phyloP scores from a whole-genome alignment of 768 basidiomycete genomes.

The Candolleomyces aberdarensis region DNA sequence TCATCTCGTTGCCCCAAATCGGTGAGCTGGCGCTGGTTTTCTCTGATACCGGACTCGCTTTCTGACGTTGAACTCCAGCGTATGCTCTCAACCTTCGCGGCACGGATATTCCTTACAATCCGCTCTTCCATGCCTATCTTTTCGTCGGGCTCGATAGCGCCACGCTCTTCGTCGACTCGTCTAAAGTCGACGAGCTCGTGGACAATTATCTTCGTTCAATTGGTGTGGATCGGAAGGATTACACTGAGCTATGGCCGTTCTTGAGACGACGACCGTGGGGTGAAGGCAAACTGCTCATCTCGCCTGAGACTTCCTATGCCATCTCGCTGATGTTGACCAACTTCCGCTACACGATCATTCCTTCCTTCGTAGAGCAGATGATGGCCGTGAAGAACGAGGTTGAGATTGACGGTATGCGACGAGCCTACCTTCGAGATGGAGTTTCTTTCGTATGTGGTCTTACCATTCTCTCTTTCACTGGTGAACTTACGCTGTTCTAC shows the following conservation, averaged over 20 bases:
- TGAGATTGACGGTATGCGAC: slow-evolving; percentile 78
- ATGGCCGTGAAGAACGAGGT: slow-evolving; percentile 87
- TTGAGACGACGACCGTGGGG: slow-evolving; percentile 75
- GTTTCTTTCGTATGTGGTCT: slow-evolving; percentile 65
- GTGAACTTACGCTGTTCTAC: slow-evolving; percentile 5
- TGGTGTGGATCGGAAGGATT: slow-evolving; percentile 58
- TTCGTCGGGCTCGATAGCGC: slow-evolving; percentile 62
- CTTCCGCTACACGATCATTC: slow-evolving; percentile 71
- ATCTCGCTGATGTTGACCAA: slow-evolving; percentile 84
- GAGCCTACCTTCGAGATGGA: slow-evolving; percentile 89
- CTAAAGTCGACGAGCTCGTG: slow-evolving; percentile 61
- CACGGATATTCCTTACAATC: slow-evolving; percentile 87
- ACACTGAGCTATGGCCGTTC: slow-evolving; percentile 79
- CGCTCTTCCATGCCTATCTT: slow-evolving; percentile 87
- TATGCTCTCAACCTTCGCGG: slow-evolving; percentile 89
- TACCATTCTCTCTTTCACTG: slow-evolving; percentile 10
- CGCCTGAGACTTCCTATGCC: slow-evolving; percentile 74
- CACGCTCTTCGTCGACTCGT: slow-evolving; percentile 73
- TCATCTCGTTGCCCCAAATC: slow-evolving; percentile 68
- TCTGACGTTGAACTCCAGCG: slow-evolving; percentile 38
- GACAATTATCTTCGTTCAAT: slow-evolving; percentile 54
- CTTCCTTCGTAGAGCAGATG: slow-evolving; percentile 68
- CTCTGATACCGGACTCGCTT: slow-evolving; percentile 8
- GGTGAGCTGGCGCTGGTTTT: slow-evolving; percentile 38
- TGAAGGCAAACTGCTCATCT: slow-evolving; percentile 74